phyloP scores from a whole-genome alignment of 495 filamentous ascomycete species.

The Thermochaetoides thermophila region DNA sequence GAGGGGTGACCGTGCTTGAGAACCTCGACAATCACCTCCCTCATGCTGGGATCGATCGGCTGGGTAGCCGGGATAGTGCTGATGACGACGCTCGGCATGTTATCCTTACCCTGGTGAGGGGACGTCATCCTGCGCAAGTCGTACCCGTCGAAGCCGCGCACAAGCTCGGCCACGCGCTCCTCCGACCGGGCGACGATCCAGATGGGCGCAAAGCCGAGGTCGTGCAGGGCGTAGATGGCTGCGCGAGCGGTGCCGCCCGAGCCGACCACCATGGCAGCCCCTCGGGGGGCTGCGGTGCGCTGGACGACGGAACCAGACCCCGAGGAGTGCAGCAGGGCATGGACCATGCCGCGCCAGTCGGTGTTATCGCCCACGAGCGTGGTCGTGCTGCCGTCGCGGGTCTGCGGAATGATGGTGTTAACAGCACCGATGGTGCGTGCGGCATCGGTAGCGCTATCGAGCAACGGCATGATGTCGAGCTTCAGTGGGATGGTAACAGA shows the following conservation, averaged over 20 bases:
- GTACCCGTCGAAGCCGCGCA: slow-evolving; percentile 58
- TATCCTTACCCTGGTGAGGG: slow-evolving; percentile 31
- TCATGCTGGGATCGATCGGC: slow-evolving; percentile 60
- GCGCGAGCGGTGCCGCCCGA: slow-evolving; percentile 85
- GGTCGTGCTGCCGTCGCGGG: slow-evolving; percentile 16
- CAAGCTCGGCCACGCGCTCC: slow-evolving; percentile 49
- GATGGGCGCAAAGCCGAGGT: slow-evolving; percentile 70
- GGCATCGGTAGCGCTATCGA: slow-evolving; percentile 67
- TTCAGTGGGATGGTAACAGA: slow-evolving; percentile 96
- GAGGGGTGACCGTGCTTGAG: slow-evolving; percentile 35
- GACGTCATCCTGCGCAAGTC: slow-evolving; percentile 50
- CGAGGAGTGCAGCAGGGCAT: slow-evolving; percentile 65
- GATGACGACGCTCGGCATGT: slow-evolving; percentile 56
- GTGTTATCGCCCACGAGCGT: slow-evolving; percentile 78
- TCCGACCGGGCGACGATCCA: slow-evolving; percentile 73
- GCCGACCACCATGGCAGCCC: slow-evolving; percentile 61
- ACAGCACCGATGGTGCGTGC: slow-evolving; percentile 80
- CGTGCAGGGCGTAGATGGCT: slow-evolving; percentile 75
- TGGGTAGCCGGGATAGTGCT: slow-evolving; percentile 84
- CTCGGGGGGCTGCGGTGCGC: slow-evolving; percentile 18
- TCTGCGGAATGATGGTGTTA: slow-evolving; percentile 66
- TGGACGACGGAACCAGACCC: slow-evolving; percentile 47
- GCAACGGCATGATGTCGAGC: slow-evolving; percentile 64
- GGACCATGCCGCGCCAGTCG: slow-evolving; percentile 88
- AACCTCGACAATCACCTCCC: slow-evolving; percentile 47